These are phyloP conservation scores for Yamadazyma epiphylla DNA, from an alignment of 1,139 yeast species.

Conservation along the genomic window DNA sequence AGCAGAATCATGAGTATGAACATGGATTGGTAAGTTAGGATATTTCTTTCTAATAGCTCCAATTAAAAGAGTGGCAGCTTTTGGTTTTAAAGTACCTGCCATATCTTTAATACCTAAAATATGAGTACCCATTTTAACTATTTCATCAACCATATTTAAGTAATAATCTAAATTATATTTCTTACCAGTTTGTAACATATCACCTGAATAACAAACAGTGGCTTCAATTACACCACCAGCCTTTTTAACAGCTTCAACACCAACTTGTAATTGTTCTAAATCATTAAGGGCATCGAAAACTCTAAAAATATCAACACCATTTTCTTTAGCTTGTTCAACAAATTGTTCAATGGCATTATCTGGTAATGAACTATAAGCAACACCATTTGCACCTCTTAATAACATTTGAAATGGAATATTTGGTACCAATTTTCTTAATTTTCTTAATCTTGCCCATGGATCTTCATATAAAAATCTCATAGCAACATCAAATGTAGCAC, in stretches of 20 bases:
- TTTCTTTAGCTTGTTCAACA: conserved; percentile 88
- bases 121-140: conserved; percentile 94
- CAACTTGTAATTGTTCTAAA: conserved; percentile 92
- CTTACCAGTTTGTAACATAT: conserved; percentile 92
- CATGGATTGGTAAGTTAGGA: conserved; percentile 95
- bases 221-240: conserved; percentile 99
- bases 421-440: conserved; percentile 85
- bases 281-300: conserved; percentile 97
- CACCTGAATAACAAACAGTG: conserved; percentile 97
- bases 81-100: conserved; percentile 99
- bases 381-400: conserved; percentile 98
- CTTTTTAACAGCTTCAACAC: conserved; percentile 95
- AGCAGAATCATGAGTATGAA: conserved; percentile 98
- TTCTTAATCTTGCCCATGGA: conserved; percentile 95
- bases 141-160: conserved; percentile 72
- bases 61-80: conserved; percentile 80
- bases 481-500: conserved; percentile 98
- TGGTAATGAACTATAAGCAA: conserved; percentile 94
- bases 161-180: conserved; percentile 93
- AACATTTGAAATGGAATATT: conserved; percentile 99
- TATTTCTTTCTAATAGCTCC: conserved; percentile 78
- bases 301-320: conserved; percentile 96
- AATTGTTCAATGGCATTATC: conserved; percentile 98
- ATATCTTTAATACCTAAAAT: conserved; percentile 96
- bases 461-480: conserved; percentile 98